A percentile compares a stretch with the other conserved stretches of the same genome.
Evolutionary conservation across 2,329 filamentous ascomycete genomes (phyloP).

Genomic region (Penicillium italicum): DNA sequence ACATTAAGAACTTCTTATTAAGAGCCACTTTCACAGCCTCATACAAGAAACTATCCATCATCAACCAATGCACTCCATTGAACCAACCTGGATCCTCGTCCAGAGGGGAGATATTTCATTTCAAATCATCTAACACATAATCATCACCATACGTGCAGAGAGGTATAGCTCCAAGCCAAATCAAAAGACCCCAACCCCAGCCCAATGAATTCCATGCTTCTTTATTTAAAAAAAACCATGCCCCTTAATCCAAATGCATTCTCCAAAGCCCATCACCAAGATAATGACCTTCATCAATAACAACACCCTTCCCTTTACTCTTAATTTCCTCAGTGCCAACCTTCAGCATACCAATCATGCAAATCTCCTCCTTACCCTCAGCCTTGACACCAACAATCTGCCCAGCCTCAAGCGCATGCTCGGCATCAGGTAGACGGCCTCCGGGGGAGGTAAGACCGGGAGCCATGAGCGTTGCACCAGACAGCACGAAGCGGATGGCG

Average conservation of each 20-base stretch:
- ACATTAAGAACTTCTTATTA: no score
- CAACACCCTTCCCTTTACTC: constrained; percentile 88
- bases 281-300: constrained; percentile 90
- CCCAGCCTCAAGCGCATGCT: constrained; percentile 68
- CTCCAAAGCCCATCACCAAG: constrained; percentile 92
- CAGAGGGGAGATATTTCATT: neutral
- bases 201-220: neutral
- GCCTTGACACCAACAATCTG: constrained; percentile 84
- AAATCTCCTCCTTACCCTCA: constrained; percentile 90
- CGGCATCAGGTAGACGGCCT: constrained; percentile 66
- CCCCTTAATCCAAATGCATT: constrained; percentile 54
- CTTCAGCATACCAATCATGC: constrained; percentile 79
- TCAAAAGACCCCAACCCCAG: neutral
- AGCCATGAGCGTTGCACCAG: constrained; percentile 92
- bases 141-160: constrained; percentile 1
- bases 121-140: constrained; percentile 7
- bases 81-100: neutral
- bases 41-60: neutral
- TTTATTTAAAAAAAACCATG: neutral
- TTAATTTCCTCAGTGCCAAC: constrained; percentile 88
- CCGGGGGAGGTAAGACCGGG: constrained; percentile 84
- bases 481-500: constrained; percentile 93
- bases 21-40: neutral
- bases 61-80: neutral
- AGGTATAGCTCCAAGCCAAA: neutral